Evolutionary conservation across 2,329 filamentous ascomycete species (phyloP), one percentile per base, ranked within the genome.

Genomic region (Cytospora piceae): DNA sequence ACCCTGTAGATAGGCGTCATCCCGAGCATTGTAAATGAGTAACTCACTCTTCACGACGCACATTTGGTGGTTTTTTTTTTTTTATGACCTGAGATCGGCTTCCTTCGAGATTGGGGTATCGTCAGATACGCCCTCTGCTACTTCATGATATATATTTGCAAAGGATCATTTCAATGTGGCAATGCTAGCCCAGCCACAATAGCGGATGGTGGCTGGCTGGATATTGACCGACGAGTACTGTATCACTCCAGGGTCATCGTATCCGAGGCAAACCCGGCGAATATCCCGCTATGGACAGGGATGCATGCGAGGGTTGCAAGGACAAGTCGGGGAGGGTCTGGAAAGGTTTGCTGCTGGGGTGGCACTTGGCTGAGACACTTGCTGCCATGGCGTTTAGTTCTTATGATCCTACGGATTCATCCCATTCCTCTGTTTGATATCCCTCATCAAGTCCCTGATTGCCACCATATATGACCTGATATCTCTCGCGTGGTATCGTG

Each of bases 401-500:
- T 29, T 42, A 3, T 63, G n/a, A 37, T 34, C 57, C 53, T 29
- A 63, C 37, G 17, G n/a, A 49, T 64, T 61, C 15, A 68, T 58
- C 42, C 29, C 58, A 31, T 67, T 64, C 49, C 49, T 58, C 27
- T 68, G 67, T 51, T 61, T 61, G 14, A 68, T 73, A 24, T 67
- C 68, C 49, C 52, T 59, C 5, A 70, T 60, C 34, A 71, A 66
- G 15, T 69, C 67, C 24, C 64, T 65, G 2, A 72, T 59, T 15
- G 68, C 22, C 9, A 61, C 69, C 39, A 70, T 63, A 14, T 71
- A 60, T n/a, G 37, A 52, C 17, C 57, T 29, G 15, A 74, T 69
- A 52, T 73, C 65, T 22, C 65, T 67, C 24, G 70, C 67, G 27
- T 68, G 71, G 17, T 73, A 73, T 54, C 61, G 61, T 4, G 59